Base-by-base conservation (phyloP, 306 rosid genomes). In the Rubus parviflorus region DNA sequence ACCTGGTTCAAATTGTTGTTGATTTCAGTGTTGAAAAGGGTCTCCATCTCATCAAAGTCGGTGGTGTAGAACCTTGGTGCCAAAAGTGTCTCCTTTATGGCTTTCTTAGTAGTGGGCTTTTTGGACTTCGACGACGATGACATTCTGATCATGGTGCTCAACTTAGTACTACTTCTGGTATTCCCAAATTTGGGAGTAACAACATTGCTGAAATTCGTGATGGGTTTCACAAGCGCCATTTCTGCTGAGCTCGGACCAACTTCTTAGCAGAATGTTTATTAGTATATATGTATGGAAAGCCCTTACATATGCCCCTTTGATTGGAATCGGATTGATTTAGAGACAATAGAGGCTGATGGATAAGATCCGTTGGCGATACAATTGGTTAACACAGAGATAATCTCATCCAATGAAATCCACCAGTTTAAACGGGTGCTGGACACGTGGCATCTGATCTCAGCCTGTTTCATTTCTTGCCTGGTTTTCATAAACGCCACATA, bases 1-100 rank as follows among this genome's bases (percentile, higher is more conserved):
- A 52, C 70, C 80, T 92, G 81, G 88, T 92, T 95, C 75, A 95
- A 78, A 68, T 95, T 89, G 89, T 86, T 85, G 88, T 95, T 95
- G 80, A 95, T 95, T 88, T 95, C 99, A 12, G 96, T 81, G 87
- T 95, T 95, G 99, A 95, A 95, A 12, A 95, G 99, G 14, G 85
- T 85, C 93, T 95, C 97, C 99, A 95, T 95, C 72, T 95, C 99
- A 64, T 95, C 97, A 51, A 95, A 95, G 51, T 95, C 99, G 11
- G 99, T 92, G 66, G 99, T 95, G 89, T 95, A 95, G 70, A 95
- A 95, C 89, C 99, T 81, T 14, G 99, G 99, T 0, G 97, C 81
- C 86, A 95, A 78, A 69, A 95, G 99, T 78, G 97, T 88, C 86
- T 95, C 99, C 75, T 95, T 88, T 42, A 94, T 89, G 13, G 75